Evolutionary conservation across 768 basidiomycete genomes (phyloP).

Genomic region (Cytidiella melzeri): DNA sequence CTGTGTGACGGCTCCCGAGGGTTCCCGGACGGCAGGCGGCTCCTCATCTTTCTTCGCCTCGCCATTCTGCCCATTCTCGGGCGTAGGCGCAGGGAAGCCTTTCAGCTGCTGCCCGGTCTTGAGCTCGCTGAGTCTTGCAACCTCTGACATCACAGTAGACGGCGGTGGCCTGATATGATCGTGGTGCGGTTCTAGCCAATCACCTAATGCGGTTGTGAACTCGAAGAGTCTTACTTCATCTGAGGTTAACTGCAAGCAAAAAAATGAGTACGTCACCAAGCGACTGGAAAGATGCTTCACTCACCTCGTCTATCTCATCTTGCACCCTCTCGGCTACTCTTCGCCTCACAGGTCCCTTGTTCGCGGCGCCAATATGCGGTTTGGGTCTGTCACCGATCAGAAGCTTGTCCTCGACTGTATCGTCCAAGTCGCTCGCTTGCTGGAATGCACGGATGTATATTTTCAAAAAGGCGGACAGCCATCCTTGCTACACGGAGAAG

Average conservation of each 20-base stretch:
- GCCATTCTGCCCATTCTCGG: conserved; percentile 37
- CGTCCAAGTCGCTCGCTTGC: conserved; percentile 75
- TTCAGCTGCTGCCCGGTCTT: conserved; percentile 66
- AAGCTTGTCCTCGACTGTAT: conserved; percentile 75
- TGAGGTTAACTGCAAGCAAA: conserved; percentile 47
- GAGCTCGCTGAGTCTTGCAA: conserved; percentile 62
- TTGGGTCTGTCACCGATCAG: conserved; percentile 78
- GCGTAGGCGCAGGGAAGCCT: conserved; percentile 48
- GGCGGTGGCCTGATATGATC: conserved; percentile 67
- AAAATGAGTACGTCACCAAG: conserved; percentile 5
- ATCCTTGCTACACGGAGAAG: conserved; percentile 47
- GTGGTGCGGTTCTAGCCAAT: conserved; percentile 78
- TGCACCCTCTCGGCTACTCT: conserved; percentile 46
- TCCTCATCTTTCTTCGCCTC: conserved; percentile 67
- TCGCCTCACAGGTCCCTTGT: conserved; percentile 47
- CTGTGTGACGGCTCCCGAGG: conserved; percentile 44
- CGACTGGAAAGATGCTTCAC: conserved; percentile 1
- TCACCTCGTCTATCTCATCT: conserved; percentile 52
- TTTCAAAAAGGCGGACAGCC: conserved; percentile 68
- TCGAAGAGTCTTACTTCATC: conserved; percentile 56
- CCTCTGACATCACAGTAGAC: conserved; percentile 65
- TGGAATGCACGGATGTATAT: conserved; percentile 74
- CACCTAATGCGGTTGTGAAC: conserved; percentile 55
- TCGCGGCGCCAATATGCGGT: conserved; percentile 37
- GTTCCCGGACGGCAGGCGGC: conserved; percentile 55